phyloP scores from a whole-genome alignment of 768 basidiomycete genomes.

The Tulasnella sp. region DNA sequence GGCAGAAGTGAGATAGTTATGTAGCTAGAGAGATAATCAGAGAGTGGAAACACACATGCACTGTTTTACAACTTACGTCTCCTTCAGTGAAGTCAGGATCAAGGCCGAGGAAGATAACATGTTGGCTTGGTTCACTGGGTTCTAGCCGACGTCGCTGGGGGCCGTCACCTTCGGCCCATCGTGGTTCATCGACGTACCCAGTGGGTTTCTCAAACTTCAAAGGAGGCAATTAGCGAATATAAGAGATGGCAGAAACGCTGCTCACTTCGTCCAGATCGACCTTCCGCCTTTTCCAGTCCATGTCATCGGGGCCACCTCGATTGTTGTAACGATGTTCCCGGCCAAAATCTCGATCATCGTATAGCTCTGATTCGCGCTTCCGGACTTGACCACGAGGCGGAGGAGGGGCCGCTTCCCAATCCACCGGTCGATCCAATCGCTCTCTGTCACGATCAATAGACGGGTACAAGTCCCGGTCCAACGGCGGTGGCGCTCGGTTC shows the following conservation, averaged over 20 bases:
- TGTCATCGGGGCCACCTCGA: conserved; percentile 4
- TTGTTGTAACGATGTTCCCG: conserved; percentile 27
- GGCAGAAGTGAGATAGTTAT: conserved; percentile 60
- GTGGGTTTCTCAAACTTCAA: background rate
- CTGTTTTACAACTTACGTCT: conserved; percentile 56
- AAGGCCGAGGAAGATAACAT: conserved; percentile 91
- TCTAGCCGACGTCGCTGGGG: conserved; percentile 40
- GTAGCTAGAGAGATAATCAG: conserved; percentile 40
- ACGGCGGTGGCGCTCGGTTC: no score
- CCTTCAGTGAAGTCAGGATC: conserved; percentile 88
- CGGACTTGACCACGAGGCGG: background rate
- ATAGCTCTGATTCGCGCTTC: conserved; percentile 21
- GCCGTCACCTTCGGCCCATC: background rate
- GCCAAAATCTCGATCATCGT: conserved; percentile 35
- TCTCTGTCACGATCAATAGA: background rate
- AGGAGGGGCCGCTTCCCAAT: background rate
- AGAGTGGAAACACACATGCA: background rate
- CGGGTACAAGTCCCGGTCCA: no score
- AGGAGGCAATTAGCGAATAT: no score
- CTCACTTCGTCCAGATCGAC: conserved; percentile 8
- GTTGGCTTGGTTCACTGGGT: conserved; percentile 77
- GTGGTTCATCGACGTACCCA: background rate
- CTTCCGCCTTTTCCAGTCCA: conserved; percentile 12
- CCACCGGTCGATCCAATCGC: conserved; percentile 1
- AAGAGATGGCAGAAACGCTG: background rate